Evolutionary conservation across 495 filamentous ascomycete genomes (phyloP).

Genomic region (Daldinia childiae): DNA sequence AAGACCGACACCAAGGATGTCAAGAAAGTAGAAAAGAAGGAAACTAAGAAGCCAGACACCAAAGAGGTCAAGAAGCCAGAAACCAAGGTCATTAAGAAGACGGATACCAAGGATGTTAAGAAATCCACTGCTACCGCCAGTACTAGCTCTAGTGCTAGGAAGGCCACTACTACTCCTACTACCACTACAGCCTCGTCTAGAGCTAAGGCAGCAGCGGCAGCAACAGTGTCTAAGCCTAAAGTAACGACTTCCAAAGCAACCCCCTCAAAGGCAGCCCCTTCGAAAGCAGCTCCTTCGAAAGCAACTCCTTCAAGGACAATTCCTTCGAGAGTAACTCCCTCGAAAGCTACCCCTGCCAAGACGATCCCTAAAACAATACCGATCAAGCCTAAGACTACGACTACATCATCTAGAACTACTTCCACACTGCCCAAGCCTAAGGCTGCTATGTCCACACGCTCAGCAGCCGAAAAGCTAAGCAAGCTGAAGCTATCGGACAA

Average conservation of each 20-base stretch:
- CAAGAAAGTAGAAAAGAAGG: constrained; percentile 10
- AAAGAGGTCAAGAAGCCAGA: not conserved
- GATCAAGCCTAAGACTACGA: not conserved
- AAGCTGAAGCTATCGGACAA: constrained; percentile 25
- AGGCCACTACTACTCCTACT: not conserved
- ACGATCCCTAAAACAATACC: not conserved
- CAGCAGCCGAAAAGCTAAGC: constrained; percentile 17
- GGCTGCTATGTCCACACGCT: constrained; percentile 4
- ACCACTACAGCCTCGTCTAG: not conserved
- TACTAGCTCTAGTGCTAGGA: not conserved
- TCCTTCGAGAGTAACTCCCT: not conserved
- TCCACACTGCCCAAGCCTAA: not conserved
- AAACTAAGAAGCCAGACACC: not conserved
- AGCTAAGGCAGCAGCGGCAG: not conserved
- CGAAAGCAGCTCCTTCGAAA: not conserved
- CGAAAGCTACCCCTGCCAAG: not conserved
- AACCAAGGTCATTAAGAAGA: not conserved
- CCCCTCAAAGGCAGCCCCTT: not conserved
- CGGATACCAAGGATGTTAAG: not conserved
- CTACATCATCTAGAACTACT: not conserved
- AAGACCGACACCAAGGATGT: not conserved
- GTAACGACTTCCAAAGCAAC: not conserved
- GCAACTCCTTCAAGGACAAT: not conserved
- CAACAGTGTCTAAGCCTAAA: not conserved
- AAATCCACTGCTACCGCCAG: not conserved